Conservation (phyloP, 371 early-diverging fungal genomes). For the Mucor circinelloides region DNA sequence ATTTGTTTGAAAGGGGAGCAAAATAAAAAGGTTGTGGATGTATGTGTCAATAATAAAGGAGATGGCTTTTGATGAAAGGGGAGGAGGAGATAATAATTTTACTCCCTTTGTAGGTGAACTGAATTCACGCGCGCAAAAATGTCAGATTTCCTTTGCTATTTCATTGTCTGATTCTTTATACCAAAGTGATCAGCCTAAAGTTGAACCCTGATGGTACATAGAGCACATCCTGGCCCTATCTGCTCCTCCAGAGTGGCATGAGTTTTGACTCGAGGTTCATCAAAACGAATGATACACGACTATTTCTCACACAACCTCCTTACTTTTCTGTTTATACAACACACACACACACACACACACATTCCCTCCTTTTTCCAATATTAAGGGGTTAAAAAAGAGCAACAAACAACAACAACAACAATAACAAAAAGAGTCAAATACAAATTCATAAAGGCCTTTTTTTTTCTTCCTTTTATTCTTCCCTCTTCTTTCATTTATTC, state of each 20-base stretch:
- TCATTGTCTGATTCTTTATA: neutral
- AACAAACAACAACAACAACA: neutral
- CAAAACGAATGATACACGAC: neutral
- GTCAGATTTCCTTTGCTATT: neutral
- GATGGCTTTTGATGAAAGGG: neutral
- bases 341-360: neutral
- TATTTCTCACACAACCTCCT: slow-evolving; percentile 21
- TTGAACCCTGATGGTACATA: neutral
- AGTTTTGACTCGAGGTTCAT: neutral
- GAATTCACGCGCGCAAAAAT: neutral
- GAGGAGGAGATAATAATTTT: neutral
- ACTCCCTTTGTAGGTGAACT: neutral
- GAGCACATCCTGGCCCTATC: neutral
- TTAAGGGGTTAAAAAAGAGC: neutral
- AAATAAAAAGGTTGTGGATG: neutral
- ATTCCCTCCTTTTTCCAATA: slow-evolving; percentile 15
- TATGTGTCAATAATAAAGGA: slow-evolving; percentile 1
- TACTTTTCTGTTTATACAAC: slow-evolving; percentile 20
- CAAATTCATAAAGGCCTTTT: neutral
- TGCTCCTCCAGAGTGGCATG: neutral
- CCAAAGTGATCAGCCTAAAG: neutral
- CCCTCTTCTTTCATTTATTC: slow-evolving; percentile 15
- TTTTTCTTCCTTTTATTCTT: slow-evolving; percentile 1
- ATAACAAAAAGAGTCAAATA: slow-evolving; percentile 1
- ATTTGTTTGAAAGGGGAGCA: neutral